These are phyloP conservation scores for Xerocomellus chrysenteron DNA, from an alignment of 768 basidiomycete genomes.

Conservation along the genomic window DNA sequence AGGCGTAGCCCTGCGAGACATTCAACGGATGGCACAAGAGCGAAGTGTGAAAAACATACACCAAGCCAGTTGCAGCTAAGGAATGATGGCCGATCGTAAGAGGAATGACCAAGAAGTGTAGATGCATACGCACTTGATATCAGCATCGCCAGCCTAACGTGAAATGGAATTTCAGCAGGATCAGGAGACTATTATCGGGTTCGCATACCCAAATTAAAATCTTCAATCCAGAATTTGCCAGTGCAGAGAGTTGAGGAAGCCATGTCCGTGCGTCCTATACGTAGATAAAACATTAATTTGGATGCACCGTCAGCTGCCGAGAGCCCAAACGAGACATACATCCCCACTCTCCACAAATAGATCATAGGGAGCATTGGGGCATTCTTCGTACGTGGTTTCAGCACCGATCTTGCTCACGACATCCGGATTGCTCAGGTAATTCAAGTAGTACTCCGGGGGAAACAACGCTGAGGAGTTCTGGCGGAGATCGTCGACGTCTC, in stretches of 20 bases:
- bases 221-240: constrained; percentile 38
- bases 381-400: constrained; percentile 46
- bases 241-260: constrained; percentile 35
- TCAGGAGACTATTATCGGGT: neutral
- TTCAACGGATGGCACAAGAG: neutral
- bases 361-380: constrained; percentile 42
- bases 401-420: constrained; percentile 53
- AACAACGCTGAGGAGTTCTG: constrained; percentile 53
- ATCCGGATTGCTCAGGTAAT: constrained; percentile 39
- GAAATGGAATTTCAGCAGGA: neutral
- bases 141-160: constrained; percentile 29
- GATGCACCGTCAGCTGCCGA: neutral
- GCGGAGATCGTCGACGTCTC: constrained; percentile 56
- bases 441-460: constrained; percentile 56
- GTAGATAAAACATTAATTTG: neutral
- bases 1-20: constrained; percentile 30
- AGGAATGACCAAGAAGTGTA: neutral
- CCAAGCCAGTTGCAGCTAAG: constrained; percentile 25
- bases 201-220: constrained; percentile 40
- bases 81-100: neutral
- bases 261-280: constrained; percentile 35
- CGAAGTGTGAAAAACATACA: constrained; percentile 29
- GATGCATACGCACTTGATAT: constrained; percentile 22
- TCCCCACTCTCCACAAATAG: constrained; percentile 57
- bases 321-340: constrained; percentile 31